These are phyloP conservation scores for Ceratonia siliqua DNA, from an alignment of 306 rosid species.

Conservation along the genomic window DNA sequence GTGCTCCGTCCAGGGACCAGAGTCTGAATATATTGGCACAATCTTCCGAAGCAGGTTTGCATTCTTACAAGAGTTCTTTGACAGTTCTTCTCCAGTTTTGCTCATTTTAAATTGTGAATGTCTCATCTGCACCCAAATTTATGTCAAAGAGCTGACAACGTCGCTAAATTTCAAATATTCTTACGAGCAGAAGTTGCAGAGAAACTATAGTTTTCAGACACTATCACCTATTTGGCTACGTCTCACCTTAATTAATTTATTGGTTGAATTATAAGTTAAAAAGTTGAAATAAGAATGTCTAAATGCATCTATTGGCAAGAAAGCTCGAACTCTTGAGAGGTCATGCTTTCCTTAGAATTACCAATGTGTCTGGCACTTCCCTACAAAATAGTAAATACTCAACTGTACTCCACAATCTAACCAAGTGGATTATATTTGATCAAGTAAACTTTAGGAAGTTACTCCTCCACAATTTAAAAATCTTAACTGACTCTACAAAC, in stretches of 20 bases:
- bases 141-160: not conserved
- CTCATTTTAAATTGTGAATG: not conserved
- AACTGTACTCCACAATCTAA: too few relatives aligned
- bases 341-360: not conserved
- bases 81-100: not conserved
- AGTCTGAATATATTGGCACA: constrained; percentile 63
- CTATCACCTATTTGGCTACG: not conserved
- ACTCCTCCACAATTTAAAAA: too few relatives aligned
- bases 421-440: too few relatives aligned
- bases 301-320: too few relatives aligned
- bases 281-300: too few relatives aligned
- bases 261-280: too few relatives aligned
- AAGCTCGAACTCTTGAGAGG: too few relatives aligned
- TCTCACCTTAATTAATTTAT: not conserved
- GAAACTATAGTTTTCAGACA: not conserved
- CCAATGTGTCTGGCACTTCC: too few relatives aligned
- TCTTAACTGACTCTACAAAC: too few relatives aligned
- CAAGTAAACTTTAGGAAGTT: too few relatives aligned
- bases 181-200: not conserved
- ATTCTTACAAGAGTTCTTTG: not conserved
- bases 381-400: too few relatives aligned
- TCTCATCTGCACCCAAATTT: not conserved
- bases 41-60: constrained; percentile 66
- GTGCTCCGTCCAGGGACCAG: constrained; percentile 54
- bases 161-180: not conserved